Evolutionary conservation across 2,329 filamentous ascomycete genomes (phyloP), one percentile per base, ranked within the genome.

Genomic region (Neocucurbitaria cava): DNA sequence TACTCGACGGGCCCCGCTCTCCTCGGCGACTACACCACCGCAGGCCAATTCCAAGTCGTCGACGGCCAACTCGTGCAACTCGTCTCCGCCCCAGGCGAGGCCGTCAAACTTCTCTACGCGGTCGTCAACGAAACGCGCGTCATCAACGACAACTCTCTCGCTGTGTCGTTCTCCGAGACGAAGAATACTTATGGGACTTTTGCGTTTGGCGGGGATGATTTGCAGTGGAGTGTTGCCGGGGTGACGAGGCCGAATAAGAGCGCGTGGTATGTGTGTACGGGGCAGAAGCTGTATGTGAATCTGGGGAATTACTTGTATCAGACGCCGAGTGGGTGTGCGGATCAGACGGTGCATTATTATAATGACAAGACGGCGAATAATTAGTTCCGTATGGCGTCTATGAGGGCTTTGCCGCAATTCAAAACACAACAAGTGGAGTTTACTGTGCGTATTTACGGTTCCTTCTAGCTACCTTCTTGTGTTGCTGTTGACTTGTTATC

Each of bases 181-280:
- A 77, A 81, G 67, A 85, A 83, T 67, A 72, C 77, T 0, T 87
- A 83, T 53, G 85, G 85, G 6, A 79, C 79, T 0, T 87, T 87
- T 66, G 79, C 72, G 0, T 87, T 81, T 69, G 79, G 81, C 58
- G 84, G 84, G n/a, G 85, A 87, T 68, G 79, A 83, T 2, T 66
- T 87, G 30, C 82, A 81, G 10, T 87, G 85, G 85, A 78, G 71
- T 48, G 77, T 76, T 13, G 66, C 78, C 1, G 79, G 77, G 21
- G 71, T 87, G 30, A 72, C 74, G 44, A 70, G 85, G 31, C 84
- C 83, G 46, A 87, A 87, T 65, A 65, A 78, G 40, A 82, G 80
- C 18, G 85, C 85, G 1, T 87, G 84, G 83, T 79, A 85, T 59
- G 84, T 87, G 47, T 87, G 84, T 58, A 75, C 73, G 41, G 75